Conservation (phyloP, 106 monocot genomes). For the Apostasia ramifera region DNA sequence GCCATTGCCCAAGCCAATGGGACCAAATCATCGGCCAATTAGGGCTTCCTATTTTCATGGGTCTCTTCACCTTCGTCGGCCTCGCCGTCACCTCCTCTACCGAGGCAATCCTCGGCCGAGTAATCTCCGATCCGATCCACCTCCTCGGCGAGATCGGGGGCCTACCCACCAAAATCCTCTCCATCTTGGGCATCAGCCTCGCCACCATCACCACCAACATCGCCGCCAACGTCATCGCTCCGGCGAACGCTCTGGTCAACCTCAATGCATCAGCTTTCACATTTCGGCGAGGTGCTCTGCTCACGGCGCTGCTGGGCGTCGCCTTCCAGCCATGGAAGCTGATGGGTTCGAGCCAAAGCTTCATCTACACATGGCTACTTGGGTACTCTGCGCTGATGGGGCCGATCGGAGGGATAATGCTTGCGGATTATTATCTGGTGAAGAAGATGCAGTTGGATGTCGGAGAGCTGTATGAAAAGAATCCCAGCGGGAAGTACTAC, state of each 20-base stretch:
- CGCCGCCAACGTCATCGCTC: slow-evolving; percentile 89
- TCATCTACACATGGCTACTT: slow-evolving; percentile 87
- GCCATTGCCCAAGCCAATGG: slow-evolving; percentile 65
- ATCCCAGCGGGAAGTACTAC: slow-evolving; percentile 34
- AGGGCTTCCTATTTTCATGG: slow-evolving; percentile 89
- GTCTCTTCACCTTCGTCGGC: slow-evolving; percentile 75
- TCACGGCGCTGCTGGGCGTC: slow-evolving; percentile 65
- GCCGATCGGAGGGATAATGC: slow-evolving; percentile 64
- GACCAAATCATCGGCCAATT: slow-evolving; percentile 79
- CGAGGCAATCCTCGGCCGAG: slow-evolving; percentile 62
- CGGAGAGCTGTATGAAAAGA: slow-evolving; percentile 36
- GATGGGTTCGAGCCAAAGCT: slow-evolving; percentile 77
- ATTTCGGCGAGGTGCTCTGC: slow-evolving; percentile 61
- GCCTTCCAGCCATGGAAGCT: slow-evolving; percentile 84
- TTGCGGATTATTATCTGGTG: slow-evolving; percentile 78
- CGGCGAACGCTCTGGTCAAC: slow-evolving; percentile 75
- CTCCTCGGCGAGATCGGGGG: slow-evolving; percentile 72
- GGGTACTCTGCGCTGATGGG: slow-evolving; percentile 89
- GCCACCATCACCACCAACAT: slow-evolving; percentile 95
- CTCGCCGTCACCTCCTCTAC: slow-evolving; percentile 80
- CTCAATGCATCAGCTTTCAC: slow-evolving; percentile 51
- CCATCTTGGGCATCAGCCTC: slow-evolving; percentile 79
- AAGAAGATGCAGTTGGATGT: slow-evolving; percentile 60
- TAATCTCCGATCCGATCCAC: slow-evolving; percentile 79
- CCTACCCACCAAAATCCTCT: slow-evolving; percentile 27